Evolutionary conservation across 306 rosid species (phyloP).

Genomic region (Quercus glauca): DNA sequence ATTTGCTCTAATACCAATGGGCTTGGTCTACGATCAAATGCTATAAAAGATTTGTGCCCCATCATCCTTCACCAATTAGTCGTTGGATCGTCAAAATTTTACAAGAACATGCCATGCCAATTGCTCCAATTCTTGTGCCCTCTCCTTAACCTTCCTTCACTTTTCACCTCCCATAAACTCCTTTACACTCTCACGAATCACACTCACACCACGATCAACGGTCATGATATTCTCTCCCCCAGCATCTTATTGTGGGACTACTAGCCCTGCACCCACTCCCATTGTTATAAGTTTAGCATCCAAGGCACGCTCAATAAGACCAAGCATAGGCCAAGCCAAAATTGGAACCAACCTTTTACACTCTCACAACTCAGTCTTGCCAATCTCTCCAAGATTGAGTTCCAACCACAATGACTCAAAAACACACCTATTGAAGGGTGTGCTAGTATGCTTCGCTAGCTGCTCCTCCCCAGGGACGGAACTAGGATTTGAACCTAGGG

Average conservation of each 20-base stretch:
- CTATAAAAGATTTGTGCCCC: too few relatives aligned
- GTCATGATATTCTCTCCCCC: neutral
- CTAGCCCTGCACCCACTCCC: slow-evolving; percentile 5
- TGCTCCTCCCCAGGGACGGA: too few relatives aligned
- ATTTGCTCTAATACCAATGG: too few relatives aligned
- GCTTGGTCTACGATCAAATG: too few relatives aligned
- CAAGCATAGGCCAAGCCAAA: slow-evolving; percentile 28
- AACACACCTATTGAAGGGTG: slow-evolving; percentile 16
- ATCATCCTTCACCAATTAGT: too few relatives aligned
- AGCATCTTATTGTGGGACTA: neutral
- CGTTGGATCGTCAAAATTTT: too few relatives aligned
- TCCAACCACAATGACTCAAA: slow-evolving; percentile 38
- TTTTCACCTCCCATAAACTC: slow-evolving; percentile 27
- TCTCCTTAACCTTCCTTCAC: slow-evolving; percentile 15
- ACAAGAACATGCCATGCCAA: too few relatives aligned
- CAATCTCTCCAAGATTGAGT: slow-evolving; percentile 23
- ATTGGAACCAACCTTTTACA: slow-evolving; percentile 25
- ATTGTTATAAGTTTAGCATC: slow-evolving; percentile 14
- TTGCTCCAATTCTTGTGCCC: slow-evolving; percentile 4
- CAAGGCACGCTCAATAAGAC: slow-evolving; percentile 27
- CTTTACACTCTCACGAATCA: slow-evolving; percentile 18
- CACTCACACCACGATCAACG: neutral
- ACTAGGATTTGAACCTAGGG: too few relatives aligned
- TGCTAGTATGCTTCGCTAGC: neutral
- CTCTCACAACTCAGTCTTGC: too few relatives aligned